A percentile compares a stretch with the other conserved stretches of the same genome.
Evolutionary conservation across 768 basidiomycete species (phyloP).

Genomic region (Lentinus brumalis): DNA sequence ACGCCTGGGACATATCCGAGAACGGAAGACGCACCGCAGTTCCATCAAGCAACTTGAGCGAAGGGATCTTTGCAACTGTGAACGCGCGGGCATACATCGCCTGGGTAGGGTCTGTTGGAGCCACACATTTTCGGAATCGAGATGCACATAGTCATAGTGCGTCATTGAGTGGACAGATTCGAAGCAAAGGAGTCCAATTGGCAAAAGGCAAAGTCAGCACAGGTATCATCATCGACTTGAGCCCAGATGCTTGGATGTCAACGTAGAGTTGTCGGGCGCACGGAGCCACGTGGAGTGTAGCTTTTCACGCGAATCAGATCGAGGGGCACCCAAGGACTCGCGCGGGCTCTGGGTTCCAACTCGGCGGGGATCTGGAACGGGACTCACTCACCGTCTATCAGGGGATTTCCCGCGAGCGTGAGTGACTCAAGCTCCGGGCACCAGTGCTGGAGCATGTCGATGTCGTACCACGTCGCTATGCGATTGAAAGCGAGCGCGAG

Average conservation of each 20-base stretch:
- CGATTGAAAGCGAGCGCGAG: conserved; percentile 66
- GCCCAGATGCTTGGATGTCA: not conserved
- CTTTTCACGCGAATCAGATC: no score
- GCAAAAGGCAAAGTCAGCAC: not conserved
- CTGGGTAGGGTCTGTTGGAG: conserved; percentile 37
- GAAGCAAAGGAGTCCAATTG: not conserved
- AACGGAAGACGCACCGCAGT: conserved; percentile 48
- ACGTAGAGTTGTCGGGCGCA: not conserved
- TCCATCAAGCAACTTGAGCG: conserved; percentile 63
- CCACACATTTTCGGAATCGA: no score
- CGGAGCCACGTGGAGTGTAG: not conserved
- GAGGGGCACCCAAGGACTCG: no score
- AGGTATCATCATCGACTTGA: not conserved
- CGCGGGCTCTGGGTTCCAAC: not conserved
- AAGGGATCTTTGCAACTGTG: conserved; percentile 67
- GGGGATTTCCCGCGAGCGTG: conserved; percentile 62
- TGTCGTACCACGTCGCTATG: conserved; percentile 57
- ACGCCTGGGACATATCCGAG: conserved; percentile 3
- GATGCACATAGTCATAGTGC: no score
- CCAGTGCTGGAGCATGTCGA: conserved; percentile 71
- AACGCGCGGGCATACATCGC: conserved; percentile 48
- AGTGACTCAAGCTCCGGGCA: conserved; percentile 67
- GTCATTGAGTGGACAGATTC: not conserved
- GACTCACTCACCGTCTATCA: conserved; percentile 51
- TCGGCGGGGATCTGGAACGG: not conserved